A percentile compares a stretch with the other conserved stretches of the same genome.
Evolutionary conservation across 345 rosid genomes (phyloP).

Genomic region (Sapria himalayana): DNA sequence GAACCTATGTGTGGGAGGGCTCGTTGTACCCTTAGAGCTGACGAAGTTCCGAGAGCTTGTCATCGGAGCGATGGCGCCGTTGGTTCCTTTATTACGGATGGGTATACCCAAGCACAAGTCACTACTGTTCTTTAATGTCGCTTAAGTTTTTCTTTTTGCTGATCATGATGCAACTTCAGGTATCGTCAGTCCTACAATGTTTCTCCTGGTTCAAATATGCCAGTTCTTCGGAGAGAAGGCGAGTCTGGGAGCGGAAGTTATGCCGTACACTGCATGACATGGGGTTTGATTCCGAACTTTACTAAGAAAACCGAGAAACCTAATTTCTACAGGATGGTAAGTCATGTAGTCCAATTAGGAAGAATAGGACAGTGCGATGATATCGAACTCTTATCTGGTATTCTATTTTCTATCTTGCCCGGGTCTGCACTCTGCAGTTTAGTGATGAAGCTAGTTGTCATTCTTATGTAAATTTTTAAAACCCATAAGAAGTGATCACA

Average conservation of each 20-base stretch:
- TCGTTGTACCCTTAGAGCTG: constrained; percentile 54
- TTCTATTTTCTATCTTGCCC: too few relatives aligned
- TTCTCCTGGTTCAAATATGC: constrained; percentile 52
- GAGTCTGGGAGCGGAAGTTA: constrained; percentile 20
- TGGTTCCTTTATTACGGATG: constrained; percentile 27
- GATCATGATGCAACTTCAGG: constrained; percentile 13
- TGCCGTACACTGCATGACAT: constrained; percentile 59
- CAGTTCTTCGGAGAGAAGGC: constrained; percentile 41
- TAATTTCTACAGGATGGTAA: constrained; percentile 71
- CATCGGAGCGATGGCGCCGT: constrained; percentile 21
- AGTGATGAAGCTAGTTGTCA: too few relatives aligned
- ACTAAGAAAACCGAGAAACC: constrained; percentile 63
- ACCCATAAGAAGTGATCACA: too few relatives aligned
- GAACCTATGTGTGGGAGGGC: constrained; percentile 86
- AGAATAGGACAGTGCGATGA: too few relatives aligned
- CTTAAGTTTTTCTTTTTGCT: neutral
- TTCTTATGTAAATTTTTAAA: too few relatives aligned
- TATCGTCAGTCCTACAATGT: constrained; percentile 62
- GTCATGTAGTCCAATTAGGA: too few relatives aligned
- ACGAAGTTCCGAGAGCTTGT: constrained; percentile 49
- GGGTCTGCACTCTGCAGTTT: too few relatives aligned
- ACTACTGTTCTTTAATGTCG: neutral
- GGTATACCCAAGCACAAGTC: constrained; percentile 15
- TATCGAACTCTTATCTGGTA: too few relatives aligned
- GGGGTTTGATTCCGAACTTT: constrained; percentile 82